A percentile compares a stretch with the other conserved stretches of the same genome.
phyloP scores from a whole-genome alignment of 768 basidiomycete genomes.

The Serendipita indica region DNA sequence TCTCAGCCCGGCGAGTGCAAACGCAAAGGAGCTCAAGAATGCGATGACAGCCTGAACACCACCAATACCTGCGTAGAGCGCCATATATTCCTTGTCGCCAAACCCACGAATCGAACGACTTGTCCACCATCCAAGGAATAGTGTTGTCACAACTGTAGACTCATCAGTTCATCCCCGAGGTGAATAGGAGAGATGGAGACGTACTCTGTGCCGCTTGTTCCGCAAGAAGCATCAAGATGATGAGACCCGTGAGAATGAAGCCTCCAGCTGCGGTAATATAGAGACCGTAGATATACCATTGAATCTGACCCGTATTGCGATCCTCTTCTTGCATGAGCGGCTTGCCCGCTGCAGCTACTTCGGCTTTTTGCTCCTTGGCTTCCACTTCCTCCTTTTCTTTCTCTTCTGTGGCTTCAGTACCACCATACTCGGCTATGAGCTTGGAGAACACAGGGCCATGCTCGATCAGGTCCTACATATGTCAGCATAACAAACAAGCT shows the following conservation, averaged over 20 bases:
- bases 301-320: slow-evolving; percentile 37
- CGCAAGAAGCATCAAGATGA: slow-evolving; percentile 31
- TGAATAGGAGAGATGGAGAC: too few species aligned
- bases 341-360: slow-evolving; percentile 11
- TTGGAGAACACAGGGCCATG: slow-evolving; percentile 31
- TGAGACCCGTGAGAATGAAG: slow-evolving; percentile 30
- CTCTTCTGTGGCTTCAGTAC: slow-evolving; percentile 26
- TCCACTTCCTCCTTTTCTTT: slow-evolving; percentile 17
- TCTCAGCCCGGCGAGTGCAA: slow-evolving; percentile 29
- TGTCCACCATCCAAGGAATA: slow-evolving; percentile 67
- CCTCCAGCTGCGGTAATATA: slow-evolving; percentile 37
- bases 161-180: background rate
- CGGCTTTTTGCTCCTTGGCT: slow-evolving; percentile 18
- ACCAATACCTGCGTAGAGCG: slow-evolving; percentile 32
- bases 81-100: slow-evolving; percentile 54
- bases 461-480: slow-evolving; percentile 30
- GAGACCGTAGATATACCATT: slow-evolving; percentile 31
- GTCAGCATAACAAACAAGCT: background rate
- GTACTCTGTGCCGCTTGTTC: slow-evolving; percentile 38
- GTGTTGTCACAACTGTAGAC: slow-evolving; percentile 38
- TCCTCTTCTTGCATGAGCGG: slow-evolving; percentile 40
- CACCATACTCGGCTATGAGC: slow-evolving; percentile 44
- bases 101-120: slow-evolving; percentile 39
- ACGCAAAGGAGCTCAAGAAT: slow-evolving; percentile 34
- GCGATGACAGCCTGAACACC: slow-evolving; percentile 36